Evolutionary conservation across 352 stramenopile genomes (phyloP), one percentile per base, ranked within the genome.

Genomic region (Thalassiosira sp.): DNA sequence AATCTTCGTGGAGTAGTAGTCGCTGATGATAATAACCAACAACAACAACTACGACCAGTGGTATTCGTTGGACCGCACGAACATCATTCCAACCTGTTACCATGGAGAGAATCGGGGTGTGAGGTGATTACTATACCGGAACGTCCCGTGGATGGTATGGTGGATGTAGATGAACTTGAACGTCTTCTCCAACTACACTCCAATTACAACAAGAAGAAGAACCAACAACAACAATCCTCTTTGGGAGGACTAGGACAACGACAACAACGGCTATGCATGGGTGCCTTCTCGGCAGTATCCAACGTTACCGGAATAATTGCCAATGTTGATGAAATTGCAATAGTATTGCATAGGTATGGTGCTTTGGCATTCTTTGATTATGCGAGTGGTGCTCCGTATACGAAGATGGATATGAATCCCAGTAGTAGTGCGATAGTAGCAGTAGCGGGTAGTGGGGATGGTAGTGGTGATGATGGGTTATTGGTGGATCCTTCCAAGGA

Each of bases 11-110:
- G 48, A 15, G 3, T 69, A 10, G 63, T 49, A 18, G 22, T 3
- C 40, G 45, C 13, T 11, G 3, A 13, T 52, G 15, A n/a, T 40
- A n/a, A n/a, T n/a, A n/a, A n/a, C n/a, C n/a, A n/a, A n/a, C n/a
- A n/a, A n/a, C n/a, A n/a, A n/a, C n/a, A n/a, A n/a, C n/a, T n/a
- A 16, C 52, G 68, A n/a, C 76, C 85, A 0, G 90, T 95, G 0
- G 90, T 98, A 5, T 93, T 98, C 57, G 95, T 97, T 52, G 94
- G 94, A 42, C 96, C 96, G 3, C 98, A 97, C 62, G 97, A 98
- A 79, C 96, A 99, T 82, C 97, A 99, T 80, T 98, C 94, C 28
- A 99, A 98, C 85, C 73, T 99, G 11, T 80, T 99, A 7, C 96
- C 96, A 2, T 99, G 96, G 96, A 81, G 96, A 48, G 97, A 99